Evolutionary conservation across 805 yeast species (phyloP), one percentile per base, ranked within the genome.

Genomic region (Ogataea methanolica): DNA sequence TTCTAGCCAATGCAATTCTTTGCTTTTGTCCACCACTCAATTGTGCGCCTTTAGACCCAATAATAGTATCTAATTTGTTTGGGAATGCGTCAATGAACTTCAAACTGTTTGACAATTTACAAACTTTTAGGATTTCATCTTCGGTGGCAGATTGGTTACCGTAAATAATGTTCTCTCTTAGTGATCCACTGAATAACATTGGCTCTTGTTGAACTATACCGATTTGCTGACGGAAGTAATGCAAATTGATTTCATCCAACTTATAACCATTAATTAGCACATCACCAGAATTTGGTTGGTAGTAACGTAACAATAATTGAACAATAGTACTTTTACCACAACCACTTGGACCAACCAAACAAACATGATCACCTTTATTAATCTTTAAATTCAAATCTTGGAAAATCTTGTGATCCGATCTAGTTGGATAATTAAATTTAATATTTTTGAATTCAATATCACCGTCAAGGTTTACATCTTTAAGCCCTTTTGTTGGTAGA

Each of bases 121-220:
- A 67, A 2, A 94, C 96, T 11, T 72, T 71, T 15, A 72, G 68
- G 2, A 87, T 70, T 33, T 85, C 85, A 42, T 75, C 79, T 7
- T 76, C 78, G 2, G 83, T 73, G 12, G 85, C 79, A 40, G 84
- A 82, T 31, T 72, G 67, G 22, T 75, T 74, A 1, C 96, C 96
- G 63, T 92, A 92, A 0, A 81, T 72, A 37, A 92, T 83, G 59
- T 92, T 92, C 33, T 90, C 96, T 41, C 83, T 73, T 23, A 92
- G 78, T 0, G 96, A 77, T 1, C 97, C 97, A 45, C 91, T 83
- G 63, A 91, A 88, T 43, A 92, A 70, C 53, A 88, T 78, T 2
- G 98, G 96, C 58, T 92, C 97, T 64, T 92, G 98, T 52, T 87
- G 90, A 4, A 92, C 98, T 33, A 88, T 82, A n/a, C 97, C 97